Evolutionary conservation across 345 rosid species (phyloP), one percentile per base, ranked within the genome.

Genomic region (Brassica cretica): DNA sequence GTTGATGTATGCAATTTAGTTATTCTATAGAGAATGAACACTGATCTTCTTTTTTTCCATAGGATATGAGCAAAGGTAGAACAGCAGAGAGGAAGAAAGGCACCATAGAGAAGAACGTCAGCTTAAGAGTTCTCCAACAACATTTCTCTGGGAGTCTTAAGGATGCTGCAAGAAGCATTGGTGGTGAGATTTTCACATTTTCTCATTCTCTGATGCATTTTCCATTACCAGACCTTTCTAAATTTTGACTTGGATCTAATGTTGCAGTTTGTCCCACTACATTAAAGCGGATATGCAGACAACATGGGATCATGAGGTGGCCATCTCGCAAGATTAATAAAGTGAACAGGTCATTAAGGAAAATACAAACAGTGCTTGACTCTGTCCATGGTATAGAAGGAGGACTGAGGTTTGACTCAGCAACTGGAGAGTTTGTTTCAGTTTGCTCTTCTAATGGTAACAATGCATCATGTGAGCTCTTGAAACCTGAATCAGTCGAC

Each of bases 321-420:
- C 99, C 98, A 18, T 95, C 96, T 74, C 93, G 98, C 7, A 95
- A 95, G 85, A 91, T 95, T 71, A 93, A 91, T 76, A 95, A 95
- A 84, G 99, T 93, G 81, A 95, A 90, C 67, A 86, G 96, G 66
- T 93, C 98, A 2, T 71, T 95, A 66, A 86, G 68, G 85, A 95
- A 87, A 84, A 89, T 95, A 81, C 92, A 93, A 76, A 90, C 96
- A 0, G 96, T 93, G 64, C 90, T 95, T 0, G 91, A 89, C 78
- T 93, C 99, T 21, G 98, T 95, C 78, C 92, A 90, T 68, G 99
- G 99, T 24, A 92, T 93, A 29, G 89, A 91, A 77, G 92, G 94
- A 78, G 89, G 92, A 60, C 77, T 95, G 46, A 93, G 87, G 78
- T 93, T 85, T 74, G 92, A 95, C 82, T 90, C 96, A 37, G 25